phyloP scores from a whole-genome alignment of 768 basidiomycete genomes.

The Candolleomyces eurysporus region DNA sequence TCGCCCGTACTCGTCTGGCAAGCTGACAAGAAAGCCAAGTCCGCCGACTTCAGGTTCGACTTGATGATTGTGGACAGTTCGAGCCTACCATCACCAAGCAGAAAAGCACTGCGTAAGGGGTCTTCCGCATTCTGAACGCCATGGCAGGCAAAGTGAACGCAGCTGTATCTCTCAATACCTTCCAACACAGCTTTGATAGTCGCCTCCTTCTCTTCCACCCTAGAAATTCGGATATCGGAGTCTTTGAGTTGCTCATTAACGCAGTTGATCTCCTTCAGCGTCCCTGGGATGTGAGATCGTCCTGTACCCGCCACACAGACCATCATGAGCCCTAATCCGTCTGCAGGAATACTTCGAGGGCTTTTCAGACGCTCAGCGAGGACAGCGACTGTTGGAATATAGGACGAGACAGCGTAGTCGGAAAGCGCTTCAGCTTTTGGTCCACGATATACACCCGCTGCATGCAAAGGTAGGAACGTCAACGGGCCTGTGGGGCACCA shows the following conservation, averaged over 20 bases:
- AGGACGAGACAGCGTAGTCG: constrained; percentile 9
- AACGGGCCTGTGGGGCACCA: constrained; percentile 7
- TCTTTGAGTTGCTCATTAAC: too few species aligned
- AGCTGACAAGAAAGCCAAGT: constrained; percentile 38
- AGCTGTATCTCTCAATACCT: constrained; percentile 14
- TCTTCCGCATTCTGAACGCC: constrained; percentile 23
- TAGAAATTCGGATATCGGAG: too few species aligned
- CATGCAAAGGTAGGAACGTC: constrained; percentile 1
- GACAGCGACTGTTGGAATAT: constrained; percentile 9
- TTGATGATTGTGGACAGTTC: constrained; percentile 13
- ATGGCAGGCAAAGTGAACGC: constrained; percentile 34
- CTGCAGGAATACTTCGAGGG: constrained; percentile 7
- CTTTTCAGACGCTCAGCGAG: background rate
- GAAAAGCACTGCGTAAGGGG: constrained; percentile 23
- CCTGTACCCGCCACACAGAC: too few species aligned
- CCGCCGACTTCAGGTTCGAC: constrained; percentile 10
- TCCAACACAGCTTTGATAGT: constrained; percentile 13
- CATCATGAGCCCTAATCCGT: background rate
- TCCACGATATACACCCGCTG: constrained; percentile 2
- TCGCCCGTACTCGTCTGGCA: constrained; percentile 37
- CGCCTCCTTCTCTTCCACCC: constrained; percentile 9
- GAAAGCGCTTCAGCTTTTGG: background rate
- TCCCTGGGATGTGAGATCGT: too few species aligned
- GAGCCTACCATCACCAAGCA: constrained; percentile 17
- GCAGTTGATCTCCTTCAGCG: too few species aligned